Conservation (phyloP, 129 eudicot species). For the Ambrosia trifida region DNA sequence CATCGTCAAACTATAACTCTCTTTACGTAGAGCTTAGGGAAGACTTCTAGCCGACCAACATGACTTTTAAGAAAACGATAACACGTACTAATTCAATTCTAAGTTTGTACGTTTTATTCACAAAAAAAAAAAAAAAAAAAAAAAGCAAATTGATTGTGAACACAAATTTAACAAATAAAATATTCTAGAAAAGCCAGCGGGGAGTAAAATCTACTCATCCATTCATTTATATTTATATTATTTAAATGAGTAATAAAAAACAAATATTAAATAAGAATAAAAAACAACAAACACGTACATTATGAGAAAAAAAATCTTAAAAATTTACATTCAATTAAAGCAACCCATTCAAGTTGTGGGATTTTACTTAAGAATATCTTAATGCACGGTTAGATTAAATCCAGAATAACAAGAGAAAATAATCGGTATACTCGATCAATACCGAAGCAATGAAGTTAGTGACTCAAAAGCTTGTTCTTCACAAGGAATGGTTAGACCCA, state of each 20-base stretch:
- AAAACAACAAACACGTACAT: conserved; percentile 11
- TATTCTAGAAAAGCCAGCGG: too few species aligned
- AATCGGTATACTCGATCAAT: conserved; percentile 21
- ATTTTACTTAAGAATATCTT: conserved; percentile 14
- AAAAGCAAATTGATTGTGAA: neutral
- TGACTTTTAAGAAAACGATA: neutral
- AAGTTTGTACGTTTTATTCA: neutral
- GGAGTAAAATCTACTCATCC: neutral
- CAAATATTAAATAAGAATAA: too few species aligned
- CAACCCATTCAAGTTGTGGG: conserved; percentile 30
- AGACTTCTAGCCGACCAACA: neutral
- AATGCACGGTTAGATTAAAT: conserved; percentile 29
- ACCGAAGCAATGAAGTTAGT: conserved; percentile 54
- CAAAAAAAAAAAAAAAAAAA: conserved; percentile 5
- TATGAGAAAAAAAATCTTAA: conserved; percentile 7
- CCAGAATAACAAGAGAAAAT: neutral
- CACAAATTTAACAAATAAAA: neutral
- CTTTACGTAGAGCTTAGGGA: neutral
- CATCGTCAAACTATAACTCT: neutral
- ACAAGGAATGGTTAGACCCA: conserved; percentile 86
- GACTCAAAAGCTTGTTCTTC: conserved; percentile 62
- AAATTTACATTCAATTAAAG: conserved; percentile 28
- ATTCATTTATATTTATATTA: neutral
- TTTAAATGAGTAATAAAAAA: neutral
- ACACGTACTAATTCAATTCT: neutral